These are phyloP conservation scores for Fomes fomentarius DNA, from an alignment of 1,284 basidiomycete genomes.

Conservation along the genomic window DNA sequence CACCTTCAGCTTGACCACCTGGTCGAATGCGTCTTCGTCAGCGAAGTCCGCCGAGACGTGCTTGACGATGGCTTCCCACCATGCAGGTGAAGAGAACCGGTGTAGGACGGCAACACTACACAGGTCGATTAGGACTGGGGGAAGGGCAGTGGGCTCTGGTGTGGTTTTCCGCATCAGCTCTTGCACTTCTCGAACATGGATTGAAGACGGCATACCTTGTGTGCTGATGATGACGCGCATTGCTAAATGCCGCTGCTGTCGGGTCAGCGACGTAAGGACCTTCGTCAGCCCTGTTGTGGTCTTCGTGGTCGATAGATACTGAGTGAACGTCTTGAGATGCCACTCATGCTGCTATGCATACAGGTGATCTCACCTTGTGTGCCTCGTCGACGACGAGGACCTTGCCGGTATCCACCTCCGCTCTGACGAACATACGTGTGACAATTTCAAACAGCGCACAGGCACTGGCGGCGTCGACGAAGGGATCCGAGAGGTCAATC, in stretches of 20 bases:
- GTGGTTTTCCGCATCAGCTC: neutral
- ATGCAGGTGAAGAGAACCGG: constrained; percentile 72
- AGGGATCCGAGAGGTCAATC: constrained; percentile 71
- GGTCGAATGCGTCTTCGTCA: constrained; percentile 61
- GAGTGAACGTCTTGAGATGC: neutral
- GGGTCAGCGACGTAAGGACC: constrained; percentile 58
- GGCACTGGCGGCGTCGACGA: constrained; percentile 67
- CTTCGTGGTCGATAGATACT: constrained; percentile 61
- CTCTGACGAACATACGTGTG: constrained; percentile 64
- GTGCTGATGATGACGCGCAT: constrained; percentile 77
- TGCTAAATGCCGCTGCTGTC: constrained; percentile 72
- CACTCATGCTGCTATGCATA: no score
- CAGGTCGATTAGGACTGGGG: constrained; percentile 67
- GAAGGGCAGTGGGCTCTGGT: constrained; percentile 72
- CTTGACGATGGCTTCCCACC: constrained; percentile 70
- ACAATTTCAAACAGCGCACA: constrained; percentile 74
- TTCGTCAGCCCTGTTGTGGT: constrained; percentile 52
- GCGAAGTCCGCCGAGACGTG: constrained; percentile 69
- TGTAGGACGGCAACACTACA: constrained; percentile 68
- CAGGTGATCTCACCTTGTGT: constrained; percentile 71
- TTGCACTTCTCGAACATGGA: no score
- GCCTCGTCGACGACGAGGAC: constrained; percentile 76
- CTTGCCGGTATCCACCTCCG: constrained; percentile 64
- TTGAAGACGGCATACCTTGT: constrained; percentile 50
- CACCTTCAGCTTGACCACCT: constrained; percentile 67